phyloP scores from a whole-genome alignment of 73 alveolate genomes.

The Durusdinium trenchii region DNA sequence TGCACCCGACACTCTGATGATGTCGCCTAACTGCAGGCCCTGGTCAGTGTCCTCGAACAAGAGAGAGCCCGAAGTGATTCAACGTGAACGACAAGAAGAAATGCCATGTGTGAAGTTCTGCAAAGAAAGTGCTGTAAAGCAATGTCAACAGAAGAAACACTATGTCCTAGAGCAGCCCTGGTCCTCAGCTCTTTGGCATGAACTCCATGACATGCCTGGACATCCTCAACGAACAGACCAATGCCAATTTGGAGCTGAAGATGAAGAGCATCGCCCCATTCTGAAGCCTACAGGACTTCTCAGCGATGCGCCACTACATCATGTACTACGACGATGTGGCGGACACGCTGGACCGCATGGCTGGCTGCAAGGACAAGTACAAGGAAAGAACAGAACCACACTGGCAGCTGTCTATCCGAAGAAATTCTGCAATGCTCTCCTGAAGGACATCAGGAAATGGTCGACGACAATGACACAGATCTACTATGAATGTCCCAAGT shows the following conservation, averaged over 20 bases:
- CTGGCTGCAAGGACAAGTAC: slow-evolving; percentile 24
- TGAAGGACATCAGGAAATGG: not conserved
- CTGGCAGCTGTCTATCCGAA: slow-evolving; percentile 21
- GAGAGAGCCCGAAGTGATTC: not conserved
- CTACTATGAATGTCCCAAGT: not conserved
- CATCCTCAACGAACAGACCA: not conserved
- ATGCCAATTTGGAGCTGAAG: not conserved
- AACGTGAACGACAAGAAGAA: not conserved
- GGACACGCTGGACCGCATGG: not conserved
- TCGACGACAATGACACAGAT: not conserved
- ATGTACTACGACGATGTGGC: not conserved
- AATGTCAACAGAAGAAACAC: not conserved
- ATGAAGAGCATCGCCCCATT: not conserved
- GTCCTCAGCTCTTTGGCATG: not conserved
- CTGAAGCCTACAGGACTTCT: not conserved
- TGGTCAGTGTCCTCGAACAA: slow-evolving; percentile 5
- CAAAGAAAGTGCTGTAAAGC: not conserved
- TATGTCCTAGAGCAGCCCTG: slow-evolving; percentile 2
- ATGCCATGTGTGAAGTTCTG: slow-evolving; percentile 13
- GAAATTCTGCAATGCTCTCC: not conserved
- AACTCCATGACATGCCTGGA: not conserved
- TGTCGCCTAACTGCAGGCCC: not conserved
- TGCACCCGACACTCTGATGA: not conserved
- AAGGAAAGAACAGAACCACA: not conserved
- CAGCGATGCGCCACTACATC: not conserved